Conservation (phyloP, 768 basidiomycete species). For the Trametes maxima region DNA sequence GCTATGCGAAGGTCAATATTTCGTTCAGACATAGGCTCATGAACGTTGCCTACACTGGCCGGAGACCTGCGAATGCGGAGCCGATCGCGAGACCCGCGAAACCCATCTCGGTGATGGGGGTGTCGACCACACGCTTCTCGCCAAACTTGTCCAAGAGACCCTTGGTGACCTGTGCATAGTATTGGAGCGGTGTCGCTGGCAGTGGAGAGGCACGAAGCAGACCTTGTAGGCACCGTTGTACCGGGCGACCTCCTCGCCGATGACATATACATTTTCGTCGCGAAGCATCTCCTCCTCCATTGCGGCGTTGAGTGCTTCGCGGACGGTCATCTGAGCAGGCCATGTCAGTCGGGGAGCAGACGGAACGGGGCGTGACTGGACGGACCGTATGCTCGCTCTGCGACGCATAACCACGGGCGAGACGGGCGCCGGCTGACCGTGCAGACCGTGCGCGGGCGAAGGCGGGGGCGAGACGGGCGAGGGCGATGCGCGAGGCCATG, state of each 20-base stretch:
- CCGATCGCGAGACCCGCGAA: conserved; percentile 97
- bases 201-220: conserved; percentile 14
- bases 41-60: conserved; percentile 73
- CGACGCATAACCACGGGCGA: conserved; percentile 67
- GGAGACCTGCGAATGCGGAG: conserved; percentile 90
- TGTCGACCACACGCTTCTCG: conserved; percentile 97
- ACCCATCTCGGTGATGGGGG: conserved; percentile 97
- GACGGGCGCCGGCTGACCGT: conserved; percentile 44
- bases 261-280: conserved; percentile 91
- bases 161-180: conserved; percentile 81
- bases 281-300: conserved; percentile 99
- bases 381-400: conserved; percentile 52
- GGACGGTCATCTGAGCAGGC: conserved; percentile 84
- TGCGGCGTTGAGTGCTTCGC: conserved; percentile 95
- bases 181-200: background rate
- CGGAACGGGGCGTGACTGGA: conserved; percentile 19
- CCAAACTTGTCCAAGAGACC: conserved; percentile 99
- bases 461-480: conserved; percentile 64
- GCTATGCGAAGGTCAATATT: conserved; percentile 40
- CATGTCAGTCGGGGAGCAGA: conserved; percentile 23
- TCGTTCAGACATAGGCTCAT: background rate
- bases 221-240: conserved; percentile 99
- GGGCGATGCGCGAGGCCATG: conserved; percentile 66
- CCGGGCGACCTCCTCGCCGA: conserved; percentile 97
- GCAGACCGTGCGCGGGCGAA: conserved; percentile 45